Percentiles rank a stretch among this genome's conserved stretches.
Evolutionary conservation across 192 early-diverging fungal species (phyloP).

Genomic region (Chytriomyces sp.): DNA sequence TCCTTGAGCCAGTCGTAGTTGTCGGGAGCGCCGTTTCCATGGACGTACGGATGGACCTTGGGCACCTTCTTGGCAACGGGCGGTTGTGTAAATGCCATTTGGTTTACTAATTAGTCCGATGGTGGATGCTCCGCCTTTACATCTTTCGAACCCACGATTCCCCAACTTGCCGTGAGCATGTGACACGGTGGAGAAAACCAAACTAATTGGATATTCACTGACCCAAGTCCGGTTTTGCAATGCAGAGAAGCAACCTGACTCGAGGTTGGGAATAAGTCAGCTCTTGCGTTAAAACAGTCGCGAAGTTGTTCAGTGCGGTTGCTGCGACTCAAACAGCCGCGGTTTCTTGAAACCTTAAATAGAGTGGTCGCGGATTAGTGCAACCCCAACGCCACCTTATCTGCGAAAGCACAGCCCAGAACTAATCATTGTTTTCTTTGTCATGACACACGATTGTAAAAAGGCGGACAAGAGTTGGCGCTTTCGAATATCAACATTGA

Average conservation of each 20-base stretch:
- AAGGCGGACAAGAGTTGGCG: no score
- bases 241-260: no score
- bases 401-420: no score
- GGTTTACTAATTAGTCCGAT: no score
- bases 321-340: no score
- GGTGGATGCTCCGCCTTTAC: not conserved
- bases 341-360: no score
- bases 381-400: no score
- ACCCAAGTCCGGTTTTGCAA: no score
- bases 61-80: conserved; percentile 50
- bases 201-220: conserved; percentile 3
- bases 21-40: conserved; percentile 17
- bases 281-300: conserved; percentile 15
- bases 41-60: conserved; percentile 20
- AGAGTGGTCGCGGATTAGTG: no score
- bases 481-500: not conserved
- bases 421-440: no score
- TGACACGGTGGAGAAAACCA: not conserved
- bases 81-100: not conserved
- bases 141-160: not conserved
- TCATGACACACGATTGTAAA: no score
- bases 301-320: conserved; percentile 41
- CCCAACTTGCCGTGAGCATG: not conserved
- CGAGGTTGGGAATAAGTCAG: no score
- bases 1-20: conserved; percentile 58